phyloP scores from a whole-genome alignment of 768 basidiomycete species.

The Daedaleopsis sinensis region DNA sequence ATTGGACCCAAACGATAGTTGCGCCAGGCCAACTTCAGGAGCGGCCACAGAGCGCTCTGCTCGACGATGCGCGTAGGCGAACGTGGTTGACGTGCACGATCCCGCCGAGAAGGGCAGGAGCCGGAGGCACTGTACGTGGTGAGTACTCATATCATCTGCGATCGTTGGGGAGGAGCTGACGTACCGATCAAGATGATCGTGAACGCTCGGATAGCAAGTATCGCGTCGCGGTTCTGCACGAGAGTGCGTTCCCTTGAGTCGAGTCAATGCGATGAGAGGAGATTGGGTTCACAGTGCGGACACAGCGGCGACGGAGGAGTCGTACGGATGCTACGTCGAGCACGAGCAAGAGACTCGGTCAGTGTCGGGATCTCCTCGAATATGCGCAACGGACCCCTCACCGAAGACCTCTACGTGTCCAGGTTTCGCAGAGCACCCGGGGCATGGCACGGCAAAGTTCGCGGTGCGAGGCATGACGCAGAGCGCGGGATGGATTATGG shows the following conservation, averaged over 20 bases:
- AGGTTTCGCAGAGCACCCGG: conserved; percentile 15
- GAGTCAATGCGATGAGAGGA: too few species aligned
- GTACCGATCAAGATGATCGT: conserved; percentile 29
- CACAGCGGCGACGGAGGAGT: conserved; percentile 35
- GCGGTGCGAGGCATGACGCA: conserved; percentile 33
- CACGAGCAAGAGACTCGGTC: conserved; percentile 27
- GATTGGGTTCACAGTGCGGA: not conserved
- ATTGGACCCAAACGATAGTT: too few species aligned
- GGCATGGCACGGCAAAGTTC: conserved; percentile 33
- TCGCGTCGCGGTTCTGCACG: conserved; percentile 17
- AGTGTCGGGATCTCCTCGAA: not conserved
- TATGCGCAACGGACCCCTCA: not conserved
- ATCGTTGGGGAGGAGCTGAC: too few species aligned
- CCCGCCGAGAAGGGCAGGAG: too few species aligned
- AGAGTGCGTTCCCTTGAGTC: conserved; percentile 11
- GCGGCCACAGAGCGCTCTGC: too few species aligned
- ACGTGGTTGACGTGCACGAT: too few species aligned
- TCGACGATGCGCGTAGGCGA: too few species aligned
- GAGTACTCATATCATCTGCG: conserved; percentile 18
- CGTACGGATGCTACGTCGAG: conserved; percentile 32
- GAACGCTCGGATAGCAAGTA: conserved; percentile 28
- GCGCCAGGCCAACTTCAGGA: too few species aligned
- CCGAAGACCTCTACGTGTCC: not conserved
- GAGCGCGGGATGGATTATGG: conserved; percentile 29
- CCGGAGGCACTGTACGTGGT: conserved; percentile 54